Evolutionary conservation across 805 yeast species (phyloP).

Genomic region (Suhomyces faveliae): DNA sequence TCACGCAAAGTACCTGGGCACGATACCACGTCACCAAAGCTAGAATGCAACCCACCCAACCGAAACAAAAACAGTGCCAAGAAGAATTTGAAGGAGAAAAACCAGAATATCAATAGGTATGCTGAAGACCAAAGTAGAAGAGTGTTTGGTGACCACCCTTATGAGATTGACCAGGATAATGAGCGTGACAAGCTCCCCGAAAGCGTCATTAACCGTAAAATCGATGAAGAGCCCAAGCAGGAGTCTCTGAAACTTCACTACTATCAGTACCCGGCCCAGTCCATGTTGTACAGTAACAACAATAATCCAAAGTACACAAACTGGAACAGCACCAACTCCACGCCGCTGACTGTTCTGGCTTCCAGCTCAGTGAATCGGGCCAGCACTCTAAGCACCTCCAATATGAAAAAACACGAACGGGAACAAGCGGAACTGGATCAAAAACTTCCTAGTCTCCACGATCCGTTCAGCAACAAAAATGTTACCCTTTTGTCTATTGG

Average conservation of each 20-base stretch:
- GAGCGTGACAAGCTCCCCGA: background rate
- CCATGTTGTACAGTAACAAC: slow-evolving; percentile 10
- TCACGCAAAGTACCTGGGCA: background rate
- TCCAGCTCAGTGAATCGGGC: background rate
- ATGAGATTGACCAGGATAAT: background rate
- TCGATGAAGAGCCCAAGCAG: background rate
- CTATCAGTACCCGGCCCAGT: slow-evolving; percentile 23
- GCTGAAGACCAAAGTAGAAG: slow-evolving; percentile 21
- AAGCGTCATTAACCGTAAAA: no score
- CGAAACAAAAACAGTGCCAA: background rate
- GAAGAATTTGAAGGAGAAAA: background rate
- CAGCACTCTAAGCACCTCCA: slow-evolving; percentile 5
- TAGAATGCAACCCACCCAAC: background rate
- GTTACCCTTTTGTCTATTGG: slow-evolving; percentile 2
- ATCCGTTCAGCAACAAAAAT: background rate
- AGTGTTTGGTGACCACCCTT: slow-evolving; percentile 15
- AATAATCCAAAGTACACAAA: background rate
- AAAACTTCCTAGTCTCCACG: background rate
- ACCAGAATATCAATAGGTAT: slow-evolving; percentile 12
- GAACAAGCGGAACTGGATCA: background rate
- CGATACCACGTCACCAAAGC: background rate
- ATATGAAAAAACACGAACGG: slow-evolving; percentile 7
- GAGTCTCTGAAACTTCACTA: slow-evolving; percentile 15
- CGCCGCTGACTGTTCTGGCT: background rate
- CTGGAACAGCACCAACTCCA: background rate